Evolutionary conservation across 2,329 filamentous ascomycete genomes (phyloP).

Genomic region (Nectriaceae sp.): DNA sequence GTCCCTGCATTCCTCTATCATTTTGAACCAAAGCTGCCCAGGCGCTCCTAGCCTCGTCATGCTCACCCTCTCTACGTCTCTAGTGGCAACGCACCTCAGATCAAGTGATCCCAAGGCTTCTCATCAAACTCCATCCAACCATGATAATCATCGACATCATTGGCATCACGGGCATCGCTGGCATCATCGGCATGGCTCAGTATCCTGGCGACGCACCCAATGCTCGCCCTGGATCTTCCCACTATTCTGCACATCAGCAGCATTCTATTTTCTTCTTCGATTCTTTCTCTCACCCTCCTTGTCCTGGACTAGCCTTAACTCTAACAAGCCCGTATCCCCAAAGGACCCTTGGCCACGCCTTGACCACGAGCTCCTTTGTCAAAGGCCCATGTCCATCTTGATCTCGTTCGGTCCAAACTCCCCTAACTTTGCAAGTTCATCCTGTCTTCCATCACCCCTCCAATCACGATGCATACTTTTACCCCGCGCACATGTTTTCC

Average conservation of each 20-base stretch:
- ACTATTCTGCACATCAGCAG: too few species aligned
- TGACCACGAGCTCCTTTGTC: not conserved
- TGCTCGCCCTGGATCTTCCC: too few species aligned
- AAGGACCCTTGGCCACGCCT: not conserved
- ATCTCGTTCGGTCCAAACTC: not conserved
- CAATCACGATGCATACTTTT: conserved; percentile 21
- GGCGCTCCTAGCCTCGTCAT: too few species aligned
- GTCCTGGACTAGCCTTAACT: not conserved
- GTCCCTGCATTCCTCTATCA: too few species aligned
- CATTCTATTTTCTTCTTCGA: too few species aligned
- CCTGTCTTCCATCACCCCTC: conserved; percentile 1
- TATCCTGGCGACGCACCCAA: too few species aligned
- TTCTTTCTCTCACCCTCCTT: not conserved
- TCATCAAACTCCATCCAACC: too few species aligned
- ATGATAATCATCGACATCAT: too few species aligned
- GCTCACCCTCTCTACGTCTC: too few species aligned
- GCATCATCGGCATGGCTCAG: not conserved
- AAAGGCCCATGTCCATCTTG: too few species aligned
- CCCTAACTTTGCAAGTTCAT: not conserved
- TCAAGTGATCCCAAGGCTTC: not conserved
- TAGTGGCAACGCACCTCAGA: too few species aligned
- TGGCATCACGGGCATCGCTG: not conserved
- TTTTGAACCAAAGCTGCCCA: too few species aligned
- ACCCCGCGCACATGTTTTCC: conserved; percentile 31
- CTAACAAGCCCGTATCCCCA: not conserved